Evolutionary conservation across 305 asterid species (phyloP).

Genomic region (Solanum hybrid): DNA sequence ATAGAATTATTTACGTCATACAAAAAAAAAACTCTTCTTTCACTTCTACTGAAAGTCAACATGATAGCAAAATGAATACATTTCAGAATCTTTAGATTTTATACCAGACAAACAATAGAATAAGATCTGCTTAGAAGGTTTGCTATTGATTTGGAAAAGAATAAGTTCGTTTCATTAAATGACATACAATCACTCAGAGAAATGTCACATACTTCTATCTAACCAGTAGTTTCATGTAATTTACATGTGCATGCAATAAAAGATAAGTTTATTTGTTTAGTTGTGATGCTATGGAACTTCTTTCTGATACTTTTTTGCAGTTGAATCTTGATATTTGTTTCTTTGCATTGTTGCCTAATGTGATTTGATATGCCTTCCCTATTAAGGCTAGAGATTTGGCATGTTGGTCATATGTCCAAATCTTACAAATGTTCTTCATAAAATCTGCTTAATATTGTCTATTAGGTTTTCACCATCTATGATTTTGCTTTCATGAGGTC

Average conservation of each 20-base stretch:
- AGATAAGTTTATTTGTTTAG: neutral
- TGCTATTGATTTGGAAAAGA: neutral
- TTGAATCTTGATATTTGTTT: neutral
- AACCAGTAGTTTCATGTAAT: neutral
- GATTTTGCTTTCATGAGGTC: neutral
- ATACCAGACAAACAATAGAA: neutral
- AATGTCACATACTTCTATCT: neutral
- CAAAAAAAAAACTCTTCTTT: neutral
- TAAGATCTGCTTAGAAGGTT: neutral
- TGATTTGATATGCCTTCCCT: neutral
- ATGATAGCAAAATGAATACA: neutral
- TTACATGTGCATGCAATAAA: neutral
- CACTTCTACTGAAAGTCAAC: neutral
- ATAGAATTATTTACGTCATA: neutral
- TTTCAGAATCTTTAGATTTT: neutral
- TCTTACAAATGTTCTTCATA: neutral
- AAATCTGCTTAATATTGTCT: neutral
- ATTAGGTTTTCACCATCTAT: neutral
- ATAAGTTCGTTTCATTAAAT: neutral
- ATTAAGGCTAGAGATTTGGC: neutral
- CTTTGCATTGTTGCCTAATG: neutral
- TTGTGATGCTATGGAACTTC: neutral
- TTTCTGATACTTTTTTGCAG: neutral
- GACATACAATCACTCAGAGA: neutral
- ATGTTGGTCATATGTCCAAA: neutral